Base-by-base conservation (phyloP, 106 monocot genomes). In the Triglochin maritima region DNA sequence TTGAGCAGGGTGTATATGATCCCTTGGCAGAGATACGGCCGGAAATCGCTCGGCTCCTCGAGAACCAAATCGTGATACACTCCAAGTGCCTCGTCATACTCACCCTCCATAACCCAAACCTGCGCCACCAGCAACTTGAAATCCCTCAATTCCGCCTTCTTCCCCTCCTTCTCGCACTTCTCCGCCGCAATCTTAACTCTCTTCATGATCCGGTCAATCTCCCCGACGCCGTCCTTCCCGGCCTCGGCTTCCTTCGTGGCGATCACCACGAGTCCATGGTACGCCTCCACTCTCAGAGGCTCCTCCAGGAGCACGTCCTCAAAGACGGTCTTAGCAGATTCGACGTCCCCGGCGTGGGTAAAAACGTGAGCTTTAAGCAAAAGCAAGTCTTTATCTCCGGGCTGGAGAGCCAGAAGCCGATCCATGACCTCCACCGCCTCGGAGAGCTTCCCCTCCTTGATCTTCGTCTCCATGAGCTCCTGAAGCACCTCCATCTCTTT, bases 11-110 rank as follows among this genome's bases (percentile, higher is more conserved):
- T 81, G 50, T 88, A 93, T 10, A 85, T 68, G 41, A 93, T 85
- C 48, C 88, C 92, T 56, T 88, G 79, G 69, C 88, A 93, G 13
- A 93, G 75, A 15, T 93, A 93, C 8, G 85, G 88, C 43, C 92
- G 74, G 66, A 93, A 93, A 73, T 93, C 92, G 54, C 72, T 81
- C 13, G 88, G 88, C 50, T 93, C 83, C 70, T 93, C 85, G 65
- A 59, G 79, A 46, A 79, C 83, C 81, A 93, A 54, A 41, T 83
- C 88, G n/a, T 66, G 52, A 62, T 93, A 93, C 6, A 93, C 64
- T 70, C 66, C 74, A 2, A 93, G 55, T 0, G 82, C 88, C 55
- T 81, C 79, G 16, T 83, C 83, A 46, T 88, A 88, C 50, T 81
- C 71, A 44, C 81, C 79, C 56, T 81, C 56, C 42, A 85, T 57